phyloP scores from a whole-genome alignment of 2,329 filamentous ascomycete genomes.

The Xylaria sp. region DNA sequence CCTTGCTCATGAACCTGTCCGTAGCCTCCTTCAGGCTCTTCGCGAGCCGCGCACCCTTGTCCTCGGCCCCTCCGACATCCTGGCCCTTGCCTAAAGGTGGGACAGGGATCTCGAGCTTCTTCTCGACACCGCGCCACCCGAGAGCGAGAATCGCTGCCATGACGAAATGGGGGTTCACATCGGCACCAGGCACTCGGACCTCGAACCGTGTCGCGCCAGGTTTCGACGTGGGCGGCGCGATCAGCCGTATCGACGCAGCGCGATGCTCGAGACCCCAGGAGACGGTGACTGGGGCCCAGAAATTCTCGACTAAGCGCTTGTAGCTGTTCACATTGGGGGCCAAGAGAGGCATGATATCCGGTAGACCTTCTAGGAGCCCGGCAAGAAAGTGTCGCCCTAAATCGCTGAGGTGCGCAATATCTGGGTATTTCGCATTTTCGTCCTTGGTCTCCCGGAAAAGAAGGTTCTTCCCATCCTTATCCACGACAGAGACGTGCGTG shows the following conservation, averaged over 20 bases:
- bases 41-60: constrained; percentile 81
- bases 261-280: constrained; percentile 98
- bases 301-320: constrained; percentile 98
- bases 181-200: constrained; percentile 92
- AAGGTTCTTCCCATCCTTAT: constrained; percentile 83
- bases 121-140: constrained; percentile 91
- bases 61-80: constrained; percentile 77
- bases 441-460: constrained; percentile 80
- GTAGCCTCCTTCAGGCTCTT: constrained; percentile 89
- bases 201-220: constrained; percentile 91
- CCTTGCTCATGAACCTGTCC: constrained; percentile 77
- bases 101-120: constrained; percentile 85
- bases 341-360: constrained; percentile 94
- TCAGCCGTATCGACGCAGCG: constrained; percentile 88
- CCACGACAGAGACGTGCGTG: constrained; percentile 91
- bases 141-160: constrained; percentile 87
- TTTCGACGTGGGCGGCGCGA: constrained; percentile 87
- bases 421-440: constrained; percentile 75
- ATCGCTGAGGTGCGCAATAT: constrained; percentile 85
- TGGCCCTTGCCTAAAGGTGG: constrained; percentile 88
- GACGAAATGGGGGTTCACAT: constrained; percentile 89
- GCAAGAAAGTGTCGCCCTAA: constrained; percentile 93
- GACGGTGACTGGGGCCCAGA: constrained; percentile 98
- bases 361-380: constrained; percentile 86
- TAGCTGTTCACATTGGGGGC: constrained; percentile 98